A percentile compares a stretch with the other conserved stretches of the same genome.
These are phyloP conservation scores for Quercus berberidifolia DNA, from an alignment of 306 rosid genomes.

Conservation along the genomic window DNA sequence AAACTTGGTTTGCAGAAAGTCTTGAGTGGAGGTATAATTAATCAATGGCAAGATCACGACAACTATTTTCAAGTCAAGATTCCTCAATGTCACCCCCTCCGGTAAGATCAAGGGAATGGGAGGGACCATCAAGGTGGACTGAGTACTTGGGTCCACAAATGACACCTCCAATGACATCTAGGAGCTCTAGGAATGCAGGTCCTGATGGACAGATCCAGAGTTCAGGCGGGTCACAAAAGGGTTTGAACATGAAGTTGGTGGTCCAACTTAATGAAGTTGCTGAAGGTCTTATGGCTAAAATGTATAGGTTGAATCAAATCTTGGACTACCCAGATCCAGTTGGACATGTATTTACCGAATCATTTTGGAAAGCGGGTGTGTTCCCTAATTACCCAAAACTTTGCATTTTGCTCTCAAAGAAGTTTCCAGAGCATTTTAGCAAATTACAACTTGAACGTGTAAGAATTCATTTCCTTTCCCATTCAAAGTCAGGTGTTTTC, in stretches of 20 bases:
- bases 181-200: constrained; percentile 56
- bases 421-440: constrained; percentile 95
- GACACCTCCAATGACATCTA: constrained; percentile 59
- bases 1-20: constrained; percentile 35
- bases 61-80: constrained; percentile 61
- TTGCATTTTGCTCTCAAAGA: constrained; percentile 83
- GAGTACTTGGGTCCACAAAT: constrained; percentile 79
- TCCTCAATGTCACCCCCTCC: constrained; percentile 73
- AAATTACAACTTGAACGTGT: constrained; percentile 96
- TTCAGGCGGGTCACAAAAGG: constrained; percentile 59
- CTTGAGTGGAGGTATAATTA: not conserved
- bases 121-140: constrained; percentile 90
- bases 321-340: constrained; percentile 95
- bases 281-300: constrained; percentile 97
- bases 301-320: constrained; percentile 90
- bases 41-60: constrained; percentile 72
- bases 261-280: constrained; percentile 89
- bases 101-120: constrained; percentile 73
- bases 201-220: constrained; percentile 66
- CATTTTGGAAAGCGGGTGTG: constrained; percentile 91
- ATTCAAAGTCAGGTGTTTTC: constrained; percentile 17
- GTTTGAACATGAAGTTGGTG: constrained; percentile 88
- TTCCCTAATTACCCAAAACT: constrained; percentile 84
- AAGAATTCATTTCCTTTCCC: constrained; percentile 40
- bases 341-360: constrained; percentile 72